Percentiles rank a stretch among this genome's conserved stretches.
phyloP scores from a whole-genome alignment of 441 rosid genomes.

The Pelargonium fulgidum region DNA sequence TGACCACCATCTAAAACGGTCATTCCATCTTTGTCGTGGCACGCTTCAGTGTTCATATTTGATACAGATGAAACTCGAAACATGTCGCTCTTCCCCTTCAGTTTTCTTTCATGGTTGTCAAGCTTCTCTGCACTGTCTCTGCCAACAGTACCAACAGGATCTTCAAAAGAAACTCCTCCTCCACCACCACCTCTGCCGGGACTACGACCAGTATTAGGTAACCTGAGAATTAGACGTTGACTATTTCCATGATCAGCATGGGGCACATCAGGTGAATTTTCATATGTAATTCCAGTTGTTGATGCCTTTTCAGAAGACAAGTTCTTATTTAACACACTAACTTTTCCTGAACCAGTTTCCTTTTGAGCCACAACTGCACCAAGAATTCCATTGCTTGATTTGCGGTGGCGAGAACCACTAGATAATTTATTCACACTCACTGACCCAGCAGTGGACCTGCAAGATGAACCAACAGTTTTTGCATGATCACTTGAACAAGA shows the following conservation, averaged over 20 bases:
- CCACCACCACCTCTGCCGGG: constrained; percentile 66
- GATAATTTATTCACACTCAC: constrained; percentile 31
- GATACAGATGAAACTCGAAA: constrained; percentile 33
- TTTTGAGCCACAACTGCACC: constrained; percentile 31
- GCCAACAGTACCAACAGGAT: constrained; percentile 47
- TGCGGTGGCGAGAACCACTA: constrained; percentile 46
- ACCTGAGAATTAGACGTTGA: constrained; percentile 66
- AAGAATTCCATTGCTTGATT: constrained; percentile 46
- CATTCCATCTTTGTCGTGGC: constrained; percentile 49
- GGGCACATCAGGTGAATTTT: constrained; percentile 47
- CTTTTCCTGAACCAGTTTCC: constrained; percentile 43
- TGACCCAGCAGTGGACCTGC: constrained; percentile 52
- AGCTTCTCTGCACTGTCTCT: constrained; percentile 65
- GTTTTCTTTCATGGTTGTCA: constrained; percentile 44
- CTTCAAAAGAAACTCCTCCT: constrained; percentile 54
- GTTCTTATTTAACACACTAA: constrained; percentile 39
- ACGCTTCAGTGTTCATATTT: constrained; percentile 46
- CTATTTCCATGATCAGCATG: constrained; percentile 42
- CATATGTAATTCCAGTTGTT: constrained; percentile 43
- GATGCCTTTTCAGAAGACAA: constrained; percentile 49
- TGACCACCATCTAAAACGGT: constrained; percentile 48
- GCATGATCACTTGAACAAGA: constrained; percentile 62
- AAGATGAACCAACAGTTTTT: constrained; percentile 41
- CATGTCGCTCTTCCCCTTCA: constrained; percentile 48
- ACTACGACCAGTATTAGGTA: constrained; percentile 65